Base-by-base conservation (phyloP, 2,329 filamentous ascomycete species). In the Aspergillus sp. region DNA sequence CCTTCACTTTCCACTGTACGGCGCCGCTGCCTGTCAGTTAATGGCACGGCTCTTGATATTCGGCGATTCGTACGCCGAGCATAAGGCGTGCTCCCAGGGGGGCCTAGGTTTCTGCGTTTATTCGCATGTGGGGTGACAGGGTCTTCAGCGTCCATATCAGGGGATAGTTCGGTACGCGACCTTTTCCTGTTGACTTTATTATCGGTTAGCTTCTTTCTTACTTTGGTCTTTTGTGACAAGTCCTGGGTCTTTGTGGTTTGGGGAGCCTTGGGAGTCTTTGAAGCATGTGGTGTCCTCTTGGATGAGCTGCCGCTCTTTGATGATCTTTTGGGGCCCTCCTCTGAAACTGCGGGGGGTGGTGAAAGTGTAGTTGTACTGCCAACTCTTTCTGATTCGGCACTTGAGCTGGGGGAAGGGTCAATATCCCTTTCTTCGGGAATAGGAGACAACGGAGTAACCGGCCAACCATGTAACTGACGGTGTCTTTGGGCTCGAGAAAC, bases 1-100 rank as follows among this genome's bases (percentile, higher is more conserved):
- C 72, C 74, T 49, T 68, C 60, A 22, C 61, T 63, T 56, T 74
- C 70, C 3, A 61, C 63, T 17, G 62, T 59, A 33, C 71, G 71
- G 12, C 70, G 68, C 17, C 64, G 68, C 15, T 66, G 63, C 40
- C 71, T 69, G 40, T 70, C 68, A 5, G 68, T 64, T 49, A 70
- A 71, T 5, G 73, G 65, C 2, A 61, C 61, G 5, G 58, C 64
- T 8, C 45, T 57, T 3, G 62, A 49, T 3, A 69, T 33, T 4
- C 63, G 62, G 24, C 62, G 61, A 30, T 61, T 54, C 11, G 59
- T 57, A 15, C 61, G 50, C 40, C 59, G 57, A 40, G 61, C 50
- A 39, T 59, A 66, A 6, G 67, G 64, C 6, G 65, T 65, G 52
- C 62, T 68, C 33, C 64, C 61, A 2, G 66, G 64, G 11, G 61